phyloP scores from a whole-genome alignment of 2,329 filamentous ascomycete species.

The Alternaria consortialis region DNA sequence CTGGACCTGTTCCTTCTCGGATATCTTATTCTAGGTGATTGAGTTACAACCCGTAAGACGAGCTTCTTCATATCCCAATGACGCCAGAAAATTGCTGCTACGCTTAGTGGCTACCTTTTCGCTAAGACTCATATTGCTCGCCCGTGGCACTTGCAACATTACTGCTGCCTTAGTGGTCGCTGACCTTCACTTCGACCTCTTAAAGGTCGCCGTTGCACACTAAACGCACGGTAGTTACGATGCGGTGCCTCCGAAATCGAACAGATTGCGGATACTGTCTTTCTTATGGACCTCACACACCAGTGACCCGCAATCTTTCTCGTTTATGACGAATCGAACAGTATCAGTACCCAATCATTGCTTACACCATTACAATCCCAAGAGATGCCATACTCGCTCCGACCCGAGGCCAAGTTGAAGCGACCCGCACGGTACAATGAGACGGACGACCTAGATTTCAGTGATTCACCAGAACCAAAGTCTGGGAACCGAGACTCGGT shows the following conservation, averaged over 20 bases:
- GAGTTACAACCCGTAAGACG: background rate
- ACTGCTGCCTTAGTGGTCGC: background rate
- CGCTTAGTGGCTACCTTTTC: background rate
- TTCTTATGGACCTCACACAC: background rate
- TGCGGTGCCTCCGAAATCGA: background rate
- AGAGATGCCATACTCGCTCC: constrained; percentile 10
- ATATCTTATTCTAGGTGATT: background rate
- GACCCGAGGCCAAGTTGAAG: constrained; percentile 9
- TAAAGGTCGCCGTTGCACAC: background rate
- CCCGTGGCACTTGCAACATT: background rate
- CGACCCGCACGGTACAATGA: constrained; percentile 3
- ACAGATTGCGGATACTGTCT: background rate
- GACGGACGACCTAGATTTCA: background rate
- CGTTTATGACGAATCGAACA: background rate
- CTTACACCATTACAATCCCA: background rate
- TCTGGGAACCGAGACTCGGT: background rate
- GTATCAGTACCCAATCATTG: constrained; percentile 4
- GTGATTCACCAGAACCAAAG: background rate
- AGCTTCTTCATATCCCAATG: background rate
- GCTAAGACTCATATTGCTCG: background rate
- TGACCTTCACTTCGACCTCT: constrained; percentile 9
- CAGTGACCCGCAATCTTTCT: background rate
- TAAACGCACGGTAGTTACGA: constrained; percentile 2
- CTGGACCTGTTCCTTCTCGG: background rate
- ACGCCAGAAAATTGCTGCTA: background rate